Conservation (phyloP, 2,329 filamentous ascomycete genomes). For the Aspergillus sp. region DNA sequence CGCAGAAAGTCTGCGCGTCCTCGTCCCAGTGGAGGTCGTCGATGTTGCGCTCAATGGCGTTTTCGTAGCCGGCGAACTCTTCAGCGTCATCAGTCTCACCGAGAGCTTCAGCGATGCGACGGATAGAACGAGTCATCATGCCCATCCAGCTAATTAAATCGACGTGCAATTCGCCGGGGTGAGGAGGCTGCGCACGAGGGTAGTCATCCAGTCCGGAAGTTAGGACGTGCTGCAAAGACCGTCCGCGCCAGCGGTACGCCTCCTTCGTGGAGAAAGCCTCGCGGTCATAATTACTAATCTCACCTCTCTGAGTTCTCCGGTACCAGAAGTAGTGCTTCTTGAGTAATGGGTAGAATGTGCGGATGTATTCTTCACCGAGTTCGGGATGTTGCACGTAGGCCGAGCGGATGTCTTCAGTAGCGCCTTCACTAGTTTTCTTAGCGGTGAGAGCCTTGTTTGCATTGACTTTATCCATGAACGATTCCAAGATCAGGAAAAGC, state of each 20-base stretch:
- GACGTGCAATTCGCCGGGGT: conserved; percentile 90
- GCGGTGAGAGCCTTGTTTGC: conserved; percentile 29
- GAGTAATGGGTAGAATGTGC: conserved; percentile 74
- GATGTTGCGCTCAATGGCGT: conserved; percentile 76
- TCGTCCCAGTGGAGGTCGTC: conserved; percentile 91
- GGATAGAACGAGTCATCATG: conserved; percentile 84
- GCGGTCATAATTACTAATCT: conserved; percentile 85
- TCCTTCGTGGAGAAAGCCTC: conserved; percentile 84
- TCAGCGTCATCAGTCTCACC: conserved; percentile 67
- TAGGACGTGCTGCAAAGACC: conserved; percentile 76
- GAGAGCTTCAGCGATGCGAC: conserved; percentile 70
- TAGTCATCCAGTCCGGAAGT: conserved; percentile 96
- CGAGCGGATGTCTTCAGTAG: conserved; percentile 49
- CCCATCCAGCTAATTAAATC: conserved; percentile 96
- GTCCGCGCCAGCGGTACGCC: conserved; percentile 90
- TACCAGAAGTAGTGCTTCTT: conserved; percentile 93
- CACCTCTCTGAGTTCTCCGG: conserved; percentile 80
- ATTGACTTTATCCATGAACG: conserved; percentile 72
- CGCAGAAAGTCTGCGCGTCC: conserved; percentile 76
- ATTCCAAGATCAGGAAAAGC: conserved; percentile 80
- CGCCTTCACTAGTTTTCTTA: conserved; percentile 16
- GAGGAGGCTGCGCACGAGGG: conserved; percentile 83
- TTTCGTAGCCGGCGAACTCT: conserved; percentile 64
- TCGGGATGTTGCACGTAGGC: conserved; percentile 62
- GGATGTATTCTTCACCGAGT: conserved; percentile 63